Evolutionary conservation across 2,329 filamentous ascomycete species (phyloP), one percentile per base, ranked within the genome.

Genomic region (Aspergillus aculeatinus): DNA sequence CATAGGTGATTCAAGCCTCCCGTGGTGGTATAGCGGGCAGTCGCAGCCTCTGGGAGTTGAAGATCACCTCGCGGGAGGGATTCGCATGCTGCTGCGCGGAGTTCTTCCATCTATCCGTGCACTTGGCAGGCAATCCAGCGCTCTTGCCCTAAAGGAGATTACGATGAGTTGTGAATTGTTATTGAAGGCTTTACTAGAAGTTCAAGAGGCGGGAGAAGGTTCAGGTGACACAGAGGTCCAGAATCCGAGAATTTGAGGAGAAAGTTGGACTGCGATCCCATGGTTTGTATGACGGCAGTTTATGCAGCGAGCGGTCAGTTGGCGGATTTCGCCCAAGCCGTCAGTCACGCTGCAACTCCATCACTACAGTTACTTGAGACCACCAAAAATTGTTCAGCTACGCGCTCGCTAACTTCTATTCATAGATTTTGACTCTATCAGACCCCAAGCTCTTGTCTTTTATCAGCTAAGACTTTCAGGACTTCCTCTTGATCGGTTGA

Each of bases 401-500:
- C 16, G 16, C 5, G 48, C 16, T 47, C 5, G 48, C 16, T 47
- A 9, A 50, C 42, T 48, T 51, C 19, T 25, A 39, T 51, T 55
- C 23, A 2, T 23, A 27, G 1, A 19, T 9, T 19, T 29, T 19
- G 33, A 55, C 44, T 44, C 23, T 42, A 25, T 51, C 48, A 57
- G 27, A 67, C 31, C 10, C 67, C 81, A 57, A 90, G 69, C 68
- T 89, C 85, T 25, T 78, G 73, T 61, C 77, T 81, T 63, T 77
- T 80, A 57, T 69, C 73, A 51, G 76, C 74, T 25, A 91, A 82
- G 68, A 88, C 85, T 51, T 87, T 82, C 56, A 92, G 77, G 1
- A 83, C 87, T 2, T 80, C 83, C 6, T 74, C 68, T 31, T 82
- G 77, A 63, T 93, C 88, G 3, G 82, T 85, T 59, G 79, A 80